Conservation (phyloP, 441 rosid species). For the Metrosideros polymorpha region DNA sequence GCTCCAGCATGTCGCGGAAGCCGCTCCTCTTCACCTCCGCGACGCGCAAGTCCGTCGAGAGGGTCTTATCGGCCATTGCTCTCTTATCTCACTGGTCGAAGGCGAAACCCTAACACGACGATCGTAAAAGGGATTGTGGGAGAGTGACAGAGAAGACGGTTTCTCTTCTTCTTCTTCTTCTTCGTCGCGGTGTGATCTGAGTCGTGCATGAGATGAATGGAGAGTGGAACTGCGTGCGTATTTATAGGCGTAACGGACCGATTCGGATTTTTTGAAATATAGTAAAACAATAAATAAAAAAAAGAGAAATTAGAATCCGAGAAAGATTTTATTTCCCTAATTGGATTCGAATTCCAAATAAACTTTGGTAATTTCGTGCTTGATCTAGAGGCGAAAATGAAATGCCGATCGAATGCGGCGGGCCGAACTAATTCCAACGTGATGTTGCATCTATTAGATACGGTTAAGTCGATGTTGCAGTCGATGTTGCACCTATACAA, state of each 20-base stretch:
- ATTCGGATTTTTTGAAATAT: background rate
- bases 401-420: accelerated
- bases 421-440: accelerated
- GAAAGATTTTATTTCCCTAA: background rate
- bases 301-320: background rate
- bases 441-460: background rate
- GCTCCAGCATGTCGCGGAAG: background rate
- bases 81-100: background rate
- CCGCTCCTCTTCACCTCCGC: background rate
- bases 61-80: background rate
- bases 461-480: no score
- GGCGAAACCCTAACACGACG: background rate
- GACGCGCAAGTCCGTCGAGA: background rate
- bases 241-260: background rate
- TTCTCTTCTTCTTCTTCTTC: background rate
- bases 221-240: background rate
- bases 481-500: background rate
- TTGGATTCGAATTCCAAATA: background rate
- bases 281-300: background rate
- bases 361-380: background rate
- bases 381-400: accelerated
- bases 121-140: background rate
- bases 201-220: background rate
- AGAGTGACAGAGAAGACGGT: background rate
- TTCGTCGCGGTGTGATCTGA: background rate